Evolutionary conservation across 306 rosid genomes (phyloP).

Genomic region (Medicago arabica): DNA sequence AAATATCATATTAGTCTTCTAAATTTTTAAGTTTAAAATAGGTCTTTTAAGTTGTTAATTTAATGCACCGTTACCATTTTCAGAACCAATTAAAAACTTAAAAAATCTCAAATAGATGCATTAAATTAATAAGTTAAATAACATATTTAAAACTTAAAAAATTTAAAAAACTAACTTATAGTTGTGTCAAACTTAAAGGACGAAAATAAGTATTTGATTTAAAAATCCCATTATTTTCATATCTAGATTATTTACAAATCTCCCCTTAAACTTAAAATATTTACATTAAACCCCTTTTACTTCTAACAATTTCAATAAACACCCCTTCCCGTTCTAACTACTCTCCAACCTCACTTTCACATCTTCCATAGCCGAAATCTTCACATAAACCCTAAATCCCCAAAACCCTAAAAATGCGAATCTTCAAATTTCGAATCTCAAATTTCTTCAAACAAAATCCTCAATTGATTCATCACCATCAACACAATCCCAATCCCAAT

Average conservation of each 20-base stretch:
- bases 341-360: neutral
- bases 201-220: too few species aligned
- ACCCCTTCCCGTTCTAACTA: constrained; percentile 4
- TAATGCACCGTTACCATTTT: too few species aligned
- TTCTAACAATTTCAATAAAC: neutral
- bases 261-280: neutral
- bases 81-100: too few species aligned
- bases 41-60: too few species aligned
- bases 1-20: too few species aligned
- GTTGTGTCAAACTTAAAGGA: too few species aligned
- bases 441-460: constrained; percentile 45
- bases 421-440: constrained; percentile 33
- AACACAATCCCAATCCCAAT: constrained; percentile 38
- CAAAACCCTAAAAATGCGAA: constrained; percentile 58
- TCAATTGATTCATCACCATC: constrained; percentile 41
- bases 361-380: neutral
- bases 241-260: neutral
- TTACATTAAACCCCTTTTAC: neutral
- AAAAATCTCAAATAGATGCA: too few species aligned
- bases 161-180: too few species aligned
- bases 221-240: neutral
- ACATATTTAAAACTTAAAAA: too few species aligned
- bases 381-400: constrained; percentile 30
- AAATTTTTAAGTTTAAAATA: too few species aligned
- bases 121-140: too few species aligned